Base-by-base conservation (phyloP, 169 alveolate genomes). In the Theileria luwenshuni region DNA sequence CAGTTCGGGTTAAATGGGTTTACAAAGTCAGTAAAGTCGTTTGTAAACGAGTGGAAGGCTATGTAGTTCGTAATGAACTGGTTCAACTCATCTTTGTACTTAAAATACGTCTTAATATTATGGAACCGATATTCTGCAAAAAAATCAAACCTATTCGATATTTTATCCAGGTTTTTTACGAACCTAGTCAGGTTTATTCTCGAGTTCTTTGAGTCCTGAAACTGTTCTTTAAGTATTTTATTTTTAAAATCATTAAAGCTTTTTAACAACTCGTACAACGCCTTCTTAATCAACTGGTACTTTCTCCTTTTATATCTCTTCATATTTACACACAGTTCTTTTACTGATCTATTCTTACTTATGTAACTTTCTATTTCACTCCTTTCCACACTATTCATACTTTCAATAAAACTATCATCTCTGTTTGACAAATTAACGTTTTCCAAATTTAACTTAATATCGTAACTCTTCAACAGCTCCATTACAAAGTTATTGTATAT, bases 51-150 rank as follows among this genome's bases (percentile, higher is more conserved):
- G 54, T 43, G 43, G 45, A 64, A 79, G 33, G 71, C 51, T 13
- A 69, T 32, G 33, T 60, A 41, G 77, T 64, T 30, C 19, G 70
- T 70, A 3, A 79, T 69, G 65, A 56, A 73, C 27, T 45, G 28
- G 21, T 79, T 83, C 49, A 79, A 33, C 27, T 71, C 76, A 1
- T 70, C 83, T 60, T 63, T 79, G 32, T 72, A 30, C 56, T 64
- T 41, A 6, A 70, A 61, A n/a, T 32, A 79, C 10, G 83, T 79
- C 42, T 43, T 73, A 10, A 79, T 58, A 41, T 68, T 41, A 28
- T 79, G 63, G 64, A 71, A 79, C 59, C 87, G 27, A 65, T 79
- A 79, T 30, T 79, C 87, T 30, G 83, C 81, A 13, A 75, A 65
- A 28, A 79, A 79, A 17, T 79, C 83, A 1, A 61, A 35, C n/a